Evolutionary conservation across 2,329 filamentous ascomycete genomes (phyloP).

Genomic region (Phaeoacremonium minimum): DNA sequence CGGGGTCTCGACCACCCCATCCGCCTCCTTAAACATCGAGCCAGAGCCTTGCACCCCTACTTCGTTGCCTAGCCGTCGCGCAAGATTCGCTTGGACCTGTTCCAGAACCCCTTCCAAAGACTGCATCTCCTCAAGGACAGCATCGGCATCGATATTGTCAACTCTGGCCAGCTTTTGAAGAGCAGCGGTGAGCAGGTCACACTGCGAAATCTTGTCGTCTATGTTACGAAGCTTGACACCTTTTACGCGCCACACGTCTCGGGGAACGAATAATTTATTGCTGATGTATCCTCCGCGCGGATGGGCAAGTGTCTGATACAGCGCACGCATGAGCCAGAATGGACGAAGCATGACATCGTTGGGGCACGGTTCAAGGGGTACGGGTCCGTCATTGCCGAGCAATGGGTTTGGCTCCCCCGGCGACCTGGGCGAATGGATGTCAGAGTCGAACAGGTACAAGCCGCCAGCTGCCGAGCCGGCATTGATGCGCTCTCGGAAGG

Average conservation of each 20-base stretch:
- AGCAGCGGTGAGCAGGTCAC: constrained; percentile 85
- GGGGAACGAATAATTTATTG: constrained; percentile 84
- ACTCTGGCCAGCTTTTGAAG: constrained; percentile 78
- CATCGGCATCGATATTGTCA: constrained; percentile 86
- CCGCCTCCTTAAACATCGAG: constrained; percentile 70
- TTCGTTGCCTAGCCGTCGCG: constrained; percentile 87
- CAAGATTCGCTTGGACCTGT: constrained; percentile 70
- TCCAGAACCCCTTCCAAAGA: constrained; percentile 80
- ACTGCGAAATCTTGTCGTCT: constrained; percentile 91
- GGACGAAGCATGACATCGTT: constrained; percentile 85
- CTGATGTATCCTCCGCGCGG: constrained; percentile 90
- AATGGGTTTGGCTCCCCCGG: constrained; percentile 63
- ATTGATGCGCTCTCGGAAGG: constrained; percentile 54
- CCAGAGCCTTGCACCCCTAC: constrained; percentile 76
- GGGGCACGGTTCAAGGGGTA: constrained; percentile 85
- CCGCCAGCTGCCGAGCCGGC: constrained; percentile 60
- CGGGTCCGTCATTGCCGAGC: constrained; percentile 57
- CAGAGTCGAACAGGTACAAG: constrained; percentile 77
- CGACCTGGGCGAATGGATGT: constrained; percentile 65
- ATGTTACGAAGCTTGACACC: constrained; percentile 87
- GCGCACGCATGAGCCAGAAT: constrained; percentile 94
- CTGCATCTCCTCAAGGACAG: constrained; percentile 92
- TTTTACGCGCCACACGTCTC: constrained; percentile 90
- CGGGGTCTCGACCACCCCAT: constrained; percentile 30
- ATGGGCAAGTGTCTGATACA: constrained; percentile 89